Evolutionary conservation across 257 asterid genomes (phyloP).

Genomic region (Solanum corneliomulleri): DNA sequence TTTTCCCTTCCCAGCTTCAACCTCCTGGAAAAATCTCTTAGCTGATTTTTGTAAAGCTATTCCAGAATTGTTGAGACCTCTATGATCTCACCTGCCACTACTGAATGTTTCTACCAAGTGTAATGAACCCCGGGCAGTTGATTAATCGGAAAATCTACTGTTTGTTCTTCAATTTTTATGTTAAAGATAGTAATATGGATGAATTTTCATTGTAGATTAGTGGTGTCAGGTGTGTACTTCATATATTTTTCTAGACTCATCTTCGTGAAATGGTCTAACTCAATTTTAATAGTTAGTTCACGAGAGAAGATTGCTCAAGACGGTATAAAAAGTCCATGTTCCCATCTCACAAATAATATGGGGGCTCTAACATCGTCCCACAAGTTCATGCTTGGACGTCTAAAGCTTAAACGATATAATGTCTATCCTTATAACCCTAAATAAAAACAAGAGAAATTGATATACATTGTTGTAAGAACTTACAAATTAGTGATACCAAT

Average conservation of each 20-base stretch:
- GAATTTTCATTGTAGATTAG: neutral
- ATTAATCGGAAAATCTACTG: neutral
- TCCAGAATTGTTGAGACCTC: neutral
- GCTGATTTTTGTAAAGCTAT: constrained; percentile 1
- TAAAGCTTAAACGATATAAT: neutral
- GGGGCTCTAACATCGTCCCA: neutral
- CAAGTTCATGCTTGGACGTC: neutral
- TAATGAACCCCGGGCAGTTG: neutral
- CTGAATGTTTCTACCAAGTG: neutral
- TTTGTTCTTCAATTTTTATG: neutral
- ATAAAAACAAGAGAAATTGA: neutral
- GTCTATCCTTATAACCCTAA: neutral
- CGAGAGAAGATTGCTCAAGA: no score
- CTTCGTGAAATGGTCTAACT: neutral
- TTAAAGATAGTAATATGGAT: neutral
- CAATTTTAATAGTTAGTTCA: no score
- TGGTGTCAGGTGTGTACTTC: neutral
- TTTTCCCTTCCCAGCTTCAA: neutral
- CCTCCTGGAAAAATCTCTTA: neutral
- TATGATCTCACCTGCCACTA: neutral
- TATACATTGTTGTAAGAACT: neutral
- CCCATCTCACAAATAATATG: neutral
- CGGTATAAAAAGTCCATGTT: neutral
- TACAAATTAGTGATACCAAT: neutral
- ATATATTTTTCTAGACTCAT: no score